These are phyloP conservation scores for Fusarium sp. DNA, from an alignment of 2,329 filamentous ascomycete species.

Conservation along the genomic window DNA sequence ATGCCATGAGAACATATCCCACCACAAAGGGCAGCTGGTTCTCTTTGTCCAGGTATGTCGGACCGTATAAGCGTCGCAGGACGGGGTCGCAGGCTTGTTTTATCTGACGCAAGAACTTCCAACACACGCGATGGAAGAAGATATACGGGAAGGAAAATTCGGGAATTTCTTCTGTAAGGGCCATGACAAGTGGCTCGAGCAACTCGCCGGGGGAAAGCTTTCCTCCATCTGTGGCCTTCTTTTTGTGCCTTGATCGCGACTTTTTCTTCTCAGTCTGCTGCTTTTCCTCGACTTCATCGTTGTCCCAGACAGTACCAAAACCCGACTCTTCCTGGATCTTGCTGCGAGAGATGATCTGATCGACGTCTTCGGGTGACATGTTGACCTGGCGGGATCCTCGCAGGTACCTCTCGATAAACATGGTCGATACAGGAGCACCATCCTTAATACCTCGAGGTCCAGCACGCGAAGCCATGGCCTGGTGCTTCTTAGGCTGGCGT, in stretches of 20 bases:
- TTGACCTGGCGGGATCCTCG: slow-evolving; percentile 21
- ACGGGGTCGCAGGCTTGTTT: slow-evolving; percentile 49
- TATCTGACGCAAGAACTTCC: slow-evolving; percentile 54
- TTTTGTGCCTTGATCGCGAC: not conserved
- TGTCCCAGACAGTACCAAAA: not conserved
- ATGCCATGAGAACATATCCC: not conserved
- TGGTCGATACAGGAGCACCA: slow-evolving; percentile 50
- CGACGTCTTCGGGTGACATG: slow-evolving; percentile 51
- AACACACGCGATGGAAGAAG: slow-evolving; percentile 57
- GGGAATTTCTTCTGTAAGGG: slow-evolving; percentile 54
- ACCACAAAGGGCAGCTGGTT: not conserved
- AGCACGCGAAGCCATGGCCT: slow-evolving; percentile 36
- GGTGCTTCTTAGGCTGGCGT: not conserved
- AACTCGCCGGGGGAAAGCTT: slow-evolving; percentile 46
- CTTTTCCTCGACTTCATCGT: not conserved
- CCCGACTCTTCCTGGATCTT: slow-evolving; percentile 35
- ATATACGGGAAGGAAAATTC: slow-evolving; percentile 59
- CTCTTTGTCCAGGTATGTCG: slow-evolving; percentile 5
- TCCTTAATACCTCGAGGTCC: slow-evolving; percentile 49
- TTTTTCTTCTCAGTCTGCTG: not conserved
- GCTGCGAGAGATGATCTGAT: slow-evolving; percentile 52
- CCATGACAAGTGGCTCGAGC: slow-evolving; percentile 49
- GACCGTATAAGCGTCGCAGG: slow-evolving; percentile 52
- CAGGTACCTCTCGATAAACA: slow-evolving; percentile 55
- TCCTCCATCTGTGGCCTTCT: not conserved